Evolutionary conservation across 2,329 filamentous ascomycete genomes (phyloP), one percentile per base, ranked within the genome.

Genomic region (Diplodia sapinea): DNA sequence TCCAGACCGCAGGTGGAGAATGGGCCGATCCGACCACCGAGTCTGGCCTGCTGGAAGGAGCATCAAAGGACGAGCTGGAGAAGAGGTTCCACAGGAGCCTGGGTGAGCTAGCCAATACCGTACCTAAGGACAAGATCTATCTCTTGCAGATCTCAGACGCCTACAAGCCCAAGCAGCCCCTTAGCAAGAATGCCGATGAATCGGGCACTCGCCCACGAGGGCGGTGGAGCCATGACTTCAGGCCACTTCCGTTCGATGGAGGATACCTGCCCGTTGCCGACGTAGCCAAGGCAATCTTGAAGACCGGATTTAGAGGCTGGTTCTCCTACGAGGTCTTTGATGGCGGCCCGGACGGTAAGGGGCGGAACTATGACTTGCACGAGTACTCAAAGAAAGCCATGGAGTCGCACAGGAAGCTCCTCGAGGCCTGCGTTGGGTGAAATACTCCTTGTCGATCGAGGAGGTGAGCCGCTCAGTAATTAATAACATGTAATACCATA

Each of bases 61-160:
- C 81, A 0, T 76, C 79, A 0, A 73, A 77, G 13, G 78, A 83
- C 3, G 80, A 86, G 36, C 71, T 91, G 3, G 78, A 84, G 11
- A 72, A 76, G 31, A 79, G 79, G 1, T 91, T 87, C 74, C 76
- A 79, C 3, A 74, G 75, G 3, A 90, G 87, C 63, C 78, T 91
- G 20, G 76, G 82, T 1, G 83, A 87, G 54, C 82, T 94, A 1
- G 79, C 82, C 0, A 74, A 72, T 0, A 87, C 84, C 0, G 77
- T 94, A 0, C 89, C 90, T 0, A 78, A 83, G 0, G 87, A 91
- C 1, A 93, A 91, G 80, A 92, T 94, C 49, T 93, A 86, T 74
- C 79, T 93, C 0, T 76, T 94, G 2, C 91, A 94, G 75, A 88
- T 94, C 65, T 90, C 86, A 3, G 91, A 94, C 74, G 91, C 88